Conservation (phyloP, 441 rosid species). For the Hypseocharis bilobata region DNA sequence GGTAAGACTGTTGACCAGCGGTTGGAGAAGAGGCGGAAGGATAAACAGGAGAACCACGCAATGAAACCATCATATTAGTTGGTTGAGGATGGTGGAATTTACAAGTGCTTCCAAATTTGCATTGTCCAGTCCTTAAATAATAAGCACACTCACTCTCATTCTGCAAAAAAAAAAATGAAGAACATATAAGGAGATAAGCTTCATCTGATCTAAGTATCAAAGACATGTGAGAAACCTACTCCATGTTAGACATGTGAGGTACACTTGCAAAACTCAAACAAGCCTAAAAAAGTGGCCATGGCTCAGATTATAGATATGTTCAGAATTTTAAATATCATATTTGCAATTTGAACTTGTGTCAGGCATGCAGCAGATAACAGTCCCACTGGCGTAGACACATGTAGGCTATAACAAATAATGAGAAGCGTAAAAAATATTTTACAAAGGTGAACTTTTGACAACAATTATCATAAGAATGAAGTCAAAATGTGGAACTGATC, state of each 20-base stretch:
- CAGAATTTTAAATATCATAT: background rate
- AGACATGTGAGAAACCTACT: background rate
- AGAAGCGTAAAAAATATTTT: background rate
- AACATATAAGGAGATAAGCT: background rate
- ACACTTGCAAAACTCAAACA: background rate
- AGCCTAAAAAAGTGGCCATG: background rate
- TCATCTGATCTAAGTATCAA: constrained; percentile 2
- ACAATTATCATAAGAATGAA: background rate
- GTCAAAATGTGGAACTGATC: background rate
- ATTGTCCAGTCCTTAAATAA: constrained; percentile 90
- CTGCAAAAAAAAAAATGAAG: constrained; percentile 35
- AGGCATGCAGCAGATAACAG: background rate
- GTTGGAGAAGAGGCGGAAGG: constrained; percentile 63
- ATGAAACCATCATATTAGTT: constrained; percentile 67
- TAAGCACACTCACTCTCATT: constrained; percentile 80
- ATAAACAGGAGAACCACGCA: constrained; percentile 69
- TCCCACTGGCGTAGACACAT: background rate
- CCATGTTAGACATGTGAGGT: background rate
- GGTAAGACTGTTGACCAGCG: constrained; percentile 69
- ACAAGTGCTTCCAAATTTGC: constrained; percentile 90
- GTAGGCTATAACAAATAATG: background rate
- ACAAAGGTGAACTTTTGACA: background rate
- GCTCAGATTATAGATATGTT: background rate
- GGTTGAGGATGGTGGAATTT: constrained; percentile 96
- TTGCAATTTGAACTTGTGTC: background rate